phyloP scores from a whole-genome alignment of 2,329 filamentous ascomycete species.

The Stachybotrys elegans region DNA sequence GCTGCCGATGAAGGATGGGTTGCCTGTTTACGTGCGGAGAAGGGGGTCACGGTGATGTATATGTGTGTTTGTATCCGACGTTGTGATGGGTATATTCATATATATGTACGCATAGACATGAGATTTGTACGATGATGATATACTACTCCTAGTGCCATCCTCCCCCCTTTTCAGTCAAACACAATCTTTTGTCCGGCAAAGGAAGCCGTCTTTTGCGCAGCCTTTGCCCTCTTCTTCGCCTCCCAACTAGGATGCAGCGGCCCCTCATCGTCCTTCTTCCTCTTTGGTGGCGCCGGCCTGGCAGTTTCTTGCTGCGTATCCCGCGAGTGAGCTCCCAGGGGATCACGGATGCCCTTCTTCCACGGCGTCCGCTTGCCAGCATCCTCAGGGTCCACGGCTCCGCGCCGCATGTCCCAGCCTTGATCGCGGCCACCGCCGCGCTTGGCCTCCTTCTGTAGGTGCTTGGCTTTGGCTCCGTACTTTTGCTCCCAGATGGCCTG shows the following conservation, averaged over 20 bases:
- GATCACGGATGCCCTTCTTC: slow-evolving; percentile 45
- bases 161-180: slow-evolving; percentile 39
- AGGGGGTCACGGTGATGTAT: too few species aligned
- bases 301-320: not conserved
- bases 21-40: slow-evolving; percentile 33
- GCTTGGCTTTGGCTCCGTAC: slow-evolving; percentile 66
- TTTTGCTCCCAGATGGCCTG: slow-evolving; percentile 79
- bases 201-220: slow-evolving; percentile 43
- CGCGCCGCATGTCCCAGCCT: slow-evolving; percentile 55
- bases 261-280: slow-evolving; percentile 44
- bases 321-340: slow-evolving; percentile 15
- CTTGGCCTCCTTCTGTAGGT: slow-evolving; percentile 42
- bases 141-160: not conserved
- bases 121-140: too few species aligned
- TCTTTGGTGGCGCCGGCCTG: slow-evolving; percentile 8
- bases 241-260: slow-evolving; percentile 61
- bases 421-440: slow-evolving; percentile 32
- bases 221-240: slow-evolving; percentile 58
- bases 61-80: slow-evolving; percentile 12
- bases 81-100: not conserved
- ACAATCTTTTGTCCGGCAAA: slow-evolving; percentile 55
- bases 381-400: slow-evolving; percentile 43
- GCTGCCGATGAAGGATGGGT: slow-evolving; percentile 57
- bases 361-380: slow-evolving; percentile 38
- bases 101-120: not conserved